Conservation (phyloP, 208 protist species). For the Leishmania aethiopica region DNA sequence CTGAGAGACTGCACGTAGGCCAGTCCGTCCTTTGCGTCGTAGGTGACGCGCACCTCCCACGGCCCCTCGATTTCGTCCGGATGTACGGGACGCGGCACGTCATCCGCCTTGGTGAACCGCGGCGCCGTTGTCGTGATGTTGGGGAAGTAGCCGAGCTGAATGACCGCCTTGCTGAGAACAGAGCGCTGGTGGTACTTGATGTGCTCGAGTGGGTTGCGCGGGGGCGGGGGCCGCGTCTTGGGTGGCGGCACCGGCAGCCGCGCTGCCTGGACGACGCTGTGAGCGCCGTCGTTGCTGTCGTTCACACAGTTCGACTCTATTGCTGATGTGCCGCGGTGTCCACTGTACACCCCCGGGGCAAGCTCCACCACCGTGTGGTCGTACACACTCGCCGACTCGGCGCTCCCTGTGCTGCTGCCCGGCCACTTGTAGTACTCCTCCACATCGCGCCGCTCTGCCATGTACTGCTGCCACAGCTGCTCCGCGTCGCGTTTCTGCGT, state of each 20-base stretch:
- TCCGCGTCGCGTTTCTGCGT: constrained; percentile 76
- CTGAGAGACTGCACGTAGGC: constrained; percentile 70
- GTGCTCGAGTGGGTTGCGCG: constrained; percentile 75
- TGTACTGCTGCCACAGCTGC: constrained; percentile 81
- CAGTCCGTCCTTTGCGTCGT: constrained; percentile 71
- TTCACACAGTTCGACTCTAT: not conserved
- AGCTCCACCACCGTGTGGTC: constrained; percentile 80
- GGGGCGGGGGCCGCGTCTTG: constrained; percentile 39
- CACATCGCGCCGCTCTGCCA: constrained; percentile 64
- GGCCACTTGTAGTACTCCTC: constrained; percentile 84
- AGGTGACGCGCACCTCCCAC: constrained; percentile 85
- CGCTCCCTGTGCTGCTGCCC: not conserved
- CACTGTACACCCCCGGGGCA: constrained; percentile 65
- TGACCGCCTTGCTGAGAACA: constrained; percentile 55
- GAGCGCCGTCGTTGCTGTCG: constrained; percentile 24
- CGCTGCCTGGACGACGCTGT: constrained; percentile 48
- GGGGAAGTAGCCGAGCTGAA: constrained; percentile 89
- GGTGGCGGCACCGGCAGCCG: constrained; percentile 72
- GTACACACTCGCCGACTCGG: constrained; percentile 49
- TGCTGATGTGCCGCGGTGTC: not conserved
- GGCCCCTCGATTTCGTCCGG: constrained; percentile 91
- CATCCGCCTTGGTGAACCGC: constrained; percentile 38
- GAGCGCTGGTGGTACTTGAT: constrained; percentile 69
- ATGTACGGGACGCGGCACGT: constrained; percentile 78
- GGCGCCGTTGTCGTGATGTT: constrained; percentile 68